Conservation (phyloP, 2,329 filamentous ascomycete genomes). For the Hypomyces perniciosus region DNA sequence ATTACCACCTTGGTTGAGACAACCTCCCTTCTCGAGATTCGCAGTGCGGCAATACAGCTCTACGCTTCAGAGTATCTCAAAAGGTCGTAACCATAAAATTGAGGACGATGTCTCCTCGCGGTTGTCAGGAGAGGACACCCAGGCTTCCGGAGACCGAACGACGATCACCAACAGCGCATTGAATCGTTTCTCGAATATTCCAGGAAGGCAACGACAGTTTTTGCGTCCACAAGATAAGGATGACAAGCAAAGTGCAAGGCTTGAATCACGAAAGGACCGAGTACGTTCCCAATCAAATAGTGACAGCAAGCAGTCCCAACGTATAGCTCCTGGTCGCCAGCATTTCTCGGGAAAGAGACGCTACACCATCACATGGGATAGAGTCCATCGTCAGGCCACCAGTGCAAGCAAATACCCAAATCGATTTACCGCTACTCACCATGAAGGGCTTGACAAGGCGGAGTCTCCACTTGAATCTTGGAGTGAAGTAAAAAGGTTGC, state of each 20-base stretch:
- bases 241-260: too few relatives aligned
- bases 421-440: background rate
- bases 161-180: background rate
- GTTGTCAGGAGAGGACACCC: background rate
- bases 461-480: conserved; percentile 1
- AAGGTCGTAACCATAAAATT: background rate
- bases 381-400: background rate
- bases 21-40: background rate
- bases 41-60: background rate
- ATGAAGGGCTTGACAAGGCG: background rate
- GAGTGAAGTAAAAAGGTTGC: conserved; percentile 1
- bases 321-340: background rate
- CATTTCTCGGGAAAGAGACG: conserved; percentile 2
- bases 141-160: background rate
- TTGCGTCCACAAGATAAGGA: background rate
- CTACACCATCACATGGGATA: conserved; percentile 6
- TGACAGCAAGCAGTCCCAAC: too few relatives aligned
- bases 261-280: too few relatives aligned
- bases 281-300: too few relatives aligned
- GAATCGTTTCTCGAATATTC: background rate
- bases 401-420: background rate
- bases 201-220: background rate
- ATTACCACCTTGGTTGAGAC: background rate
- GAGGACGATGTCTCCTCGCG: background rate
- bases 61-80: background rate